Base-by-base conservation (phyloP, 345 rosid species). In the Lepidium aucheri region DNA sequence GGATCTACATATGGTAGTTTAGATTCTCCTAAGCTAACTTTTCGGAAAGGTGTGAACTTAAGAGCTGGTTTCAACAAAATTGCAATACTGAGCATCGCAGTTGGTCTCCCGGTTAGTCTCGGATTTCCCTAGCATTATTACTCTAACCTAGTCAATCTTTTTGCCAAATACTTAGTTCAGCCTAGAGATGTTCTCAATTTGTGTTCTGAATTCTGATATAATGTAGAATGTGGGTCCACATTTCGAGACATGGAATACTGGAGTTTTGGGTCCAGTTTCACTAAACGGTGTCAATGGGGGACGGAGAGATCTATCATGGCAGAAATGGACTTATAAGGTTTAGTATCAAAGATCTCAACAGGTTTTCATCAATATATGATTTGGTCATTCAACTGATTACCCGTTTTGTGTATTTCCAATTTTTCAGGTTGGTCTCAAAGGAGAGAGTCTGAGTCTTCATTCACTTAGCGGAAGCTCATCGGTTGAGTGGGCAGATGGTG, bases 291-390 rank as follows among this genome's bases (percentile, higher is more conserved):
- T 90, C 40, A 74, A 79, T 49, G 94, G 80, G 40, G 99, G 99
- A 40, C 67, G 85, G 51, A 83, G 87, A 68, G 99, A 95, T 76
- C 70, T 95, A 57, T 83, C 99, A 18, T 87, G 97, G 97, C 96
- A 91, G 82, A 91, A 91, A 67, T 95, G 99, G 99, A 72, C 93
- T 41, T 95, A 95, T 76, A 89, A 91, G 95, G 99, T 94, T 39
- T 41, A 24, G 0, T 26, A 32, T 42, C 7, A 59, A 24, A 58
- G n/a, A 63, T 20, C 11, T 20, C 38, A 49, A 15, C 49, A 6
- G 1, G 4, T 6, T 9, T 38, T 22, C 26, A 36, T 1, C 38
- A 38, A 14, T 15, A 50, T 51, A 15, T 64, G 4, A 8, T 24
- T 18, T 7, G n/a, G 44, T 52, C 67, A 24, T 13, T 58, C 6